Percentiles rank a stretch among this genome's conserved stretches.
Evolutionary conservation across 768 basidiomycete genomes (phyloP).

Genomic region (Gelatoporia subvermispora): DNA sequence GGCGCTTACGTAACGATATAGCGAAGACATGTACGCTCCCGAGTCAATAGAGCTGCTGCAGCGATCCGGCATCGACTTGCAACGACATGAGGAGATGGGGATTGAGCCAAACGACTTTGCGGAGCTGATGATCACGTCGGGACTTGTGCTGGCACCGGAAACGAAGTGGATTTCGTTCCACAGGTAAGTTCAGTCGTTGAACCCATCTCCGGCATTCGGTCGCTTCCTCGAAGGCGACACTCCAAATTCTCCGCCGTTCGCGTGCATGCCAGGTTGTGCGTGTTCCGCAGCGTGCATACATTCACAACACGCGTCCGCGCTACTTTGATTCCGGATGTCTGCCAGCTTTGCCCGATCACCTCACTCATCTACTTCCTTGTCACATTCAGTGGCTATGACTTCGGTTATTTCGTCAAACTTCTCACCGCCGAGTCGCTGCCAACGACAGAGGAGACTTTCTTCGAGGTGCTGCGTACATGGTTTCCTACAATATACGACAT

Average conservation of each 20-base stretch:
- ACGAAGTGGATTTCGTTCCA: constrained; percentile 98
- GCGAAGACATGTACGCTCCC: constrained; percentile 98
- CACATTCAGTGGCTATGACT: constrained; percentile 85
- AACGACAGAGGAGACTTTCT: constrained; percentile 84
- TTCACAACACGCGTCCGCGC: too few relatives aligned
- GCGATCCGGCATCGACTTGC: constrained; percentile 94
- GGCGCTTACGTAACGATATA: constrained; percentile 31
- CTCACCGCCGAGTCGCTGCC: constrained; percentile 84
- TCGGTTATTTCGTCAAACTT: constrained; percentile 96
- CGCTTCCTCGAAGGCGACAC: background rate
- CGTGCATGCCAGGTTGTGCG: background rate
- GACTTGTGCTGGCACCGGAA: constrained; percentile 82
- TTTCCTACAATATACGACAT: constrained; percentile 97
- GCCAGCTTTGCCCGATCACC: background rate
- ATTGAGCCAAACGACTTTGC: constrained; percentile 94
- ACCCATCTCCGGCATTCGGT: background rate
- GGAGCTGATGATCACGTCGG: constrained; percentile 94
- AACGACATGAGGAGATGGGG: constrained; percentile 87
- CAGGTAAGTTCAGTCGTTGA: constrained; percentile 52
- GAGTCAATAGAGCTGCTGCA: constrained; percentile 93
- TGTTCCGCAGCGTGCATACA: too few relatives aligned
- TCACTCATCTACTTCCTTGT: background rate
- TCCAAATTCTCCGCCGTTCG: background rate
- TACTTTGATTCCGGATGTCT: background rate
- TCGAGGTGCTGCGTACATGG: constrained; percentile 83